Evolutionary conservation across 179 eudicot species (phyloP), one percentile per base, ranked within the genome.

Genomic region (Dionaea muscipula): DNA sequence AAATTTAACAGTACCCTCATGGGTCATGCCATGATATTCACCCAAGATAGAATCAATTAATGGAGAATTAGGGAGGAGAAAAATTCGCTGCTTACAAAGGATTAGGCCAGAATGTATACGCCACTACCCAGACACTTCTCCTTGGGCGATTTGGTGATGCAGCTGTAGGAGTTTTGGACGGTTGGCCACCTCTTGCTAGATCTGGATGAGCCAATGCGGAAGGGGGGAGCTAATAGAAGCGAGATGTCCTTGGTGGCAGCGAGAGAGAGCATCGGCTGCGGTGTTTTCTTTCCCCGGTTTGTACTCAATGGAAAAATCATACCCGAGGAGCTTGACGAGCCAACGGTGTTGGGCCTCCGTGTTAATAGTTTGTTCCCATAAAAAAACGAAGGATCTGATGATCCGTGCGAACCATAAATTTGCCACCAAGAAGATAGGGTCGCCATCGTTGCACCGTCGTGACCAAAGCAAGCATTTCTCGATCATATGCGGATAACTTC

Each of bases 1-100:
- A 1, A 62, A 47, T 24, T 31, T 48, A 0, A 18, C 20, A 2
- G 24, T 13, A 0, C 68, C 56, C n/a, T 51, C 23, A 56, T 56
- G 64, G 4, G 44, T 57, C 12, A 18, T 13, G 7, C 19, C 20
- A 28, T 57, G 63, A 26, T 15, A 41, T 4, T 22, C 39, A 5
- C 26, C 17, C 0, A 65, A 23, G 37, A 43, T 43, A n/a, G n/a
- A n/a, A n/a, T n/a, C n/a, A n/a, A 52, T 33, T 0, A 17, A 1
- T n/a, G 40, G 41, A 4, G 56, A 31, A 10, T 40, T 28, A 1
- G 24, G 13, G 2, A 17, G 17, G 2, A 28, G 11, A 18, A 28
- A 27, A 2, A 52, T 37, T 17, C 14, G 12, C 8, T 13, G 24
- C 7, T 35, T 28, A 10, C 11, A 10, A 17, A 33, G n/a, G n/a